Evolutionary conservation across 371 early-diverging fungal genomes (phyloP).

Genomic region (Mortierella sp.): DNA sequence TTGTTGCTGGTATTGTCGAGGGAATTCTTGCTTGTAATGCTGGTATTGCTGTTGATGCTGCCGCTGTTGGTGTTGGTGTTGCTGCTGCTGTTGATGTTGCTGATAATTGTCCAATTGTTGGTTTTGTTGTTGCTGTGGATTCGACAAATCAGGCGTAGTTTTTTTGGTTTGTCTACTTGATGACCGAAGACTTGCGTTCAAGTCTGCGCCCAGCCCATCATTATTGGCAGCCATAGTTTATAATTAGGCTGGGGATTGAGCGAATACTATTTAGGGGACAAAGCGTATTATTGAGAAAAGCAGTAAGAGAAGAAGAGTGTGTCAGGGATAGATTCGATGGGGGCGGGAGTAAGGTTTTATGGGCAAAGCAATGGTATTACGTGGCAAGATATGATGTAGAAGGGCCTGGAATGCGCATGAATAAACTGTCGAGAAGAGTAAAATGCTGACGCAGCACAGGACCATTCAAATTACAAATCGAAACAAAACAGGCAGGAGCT

Average conservation of each 20-base stretch:
- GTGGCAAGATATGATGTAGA: background rate
- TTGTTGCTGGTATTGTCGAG: constrained; percentile 4
- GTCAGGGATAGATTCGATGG: background rate
- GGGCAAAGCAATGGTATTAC: background rate
- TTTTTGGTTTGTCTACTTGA: constrained; percentile 2
- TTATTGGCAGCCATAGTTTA: constrained; percentile 3
- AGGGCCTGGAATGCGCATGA: background rate
- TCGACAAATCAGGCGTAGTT: background rate
- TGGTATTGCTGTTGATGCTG: constrained; percentile 10
- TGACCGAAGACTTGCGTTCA: background rate
- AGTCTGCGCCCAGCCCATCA: background rate
- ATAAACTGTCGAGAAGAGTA: background rate
- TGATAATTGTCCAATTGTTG: background rate
- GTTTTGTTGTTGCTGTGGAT: constrained; percentile 7
- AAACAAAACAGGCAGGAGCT: too few species aligned
- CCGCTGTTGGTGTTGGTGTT: constrained; percentile 10
- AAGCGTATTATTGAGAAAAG: background rate
- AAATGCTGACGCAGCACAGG: background rate
- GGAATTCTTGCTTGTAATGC: constrained; percentile 7
- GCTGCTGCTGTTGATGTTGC: constrained; percentile 9
- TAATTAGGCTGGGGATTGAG: background rate
- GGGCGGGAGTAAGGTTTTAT: background rate
- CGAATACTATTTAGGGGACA: background rate
- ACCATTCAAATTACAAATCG: background rate
- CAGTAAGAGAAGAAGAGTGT: background rate